phyloP scores from a whole-genome alignment of 345 rosid genomes.

The Eucalyptus shirleyi region DNA sequence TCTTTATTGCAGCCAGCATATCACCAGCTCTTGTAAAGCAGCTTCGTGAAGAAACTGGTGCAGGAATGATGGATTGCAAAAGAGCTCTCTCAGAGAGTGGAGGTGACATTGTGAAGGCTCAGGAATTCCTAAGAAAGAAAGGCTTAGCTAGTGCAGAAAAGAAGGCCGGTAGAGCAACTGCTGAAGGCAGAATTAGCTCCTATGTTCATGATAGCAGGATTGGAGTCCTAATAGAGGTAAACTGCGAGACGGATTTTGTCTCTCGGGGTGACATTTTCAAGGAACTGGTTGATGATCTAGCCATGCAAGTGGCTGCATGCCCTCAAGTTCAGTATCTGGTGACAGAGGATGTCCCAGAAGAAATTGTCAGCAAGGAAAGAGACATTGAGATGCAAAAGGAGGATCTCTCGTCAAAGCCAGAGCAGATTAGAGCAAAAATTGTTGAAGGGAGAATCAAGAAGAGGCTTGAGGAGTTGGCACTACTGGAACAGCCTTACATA shows the following conservation, averaged over 20 bases:
- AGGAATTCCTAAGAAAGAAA: slow-evolving; percentile 86
- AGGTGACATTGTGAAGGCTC: slow-evolving; percentile 83
- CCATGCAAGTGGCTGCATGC: slow-evolving; percentile 97
- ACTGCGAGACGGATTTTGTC: slow-evolving; percentile 95
- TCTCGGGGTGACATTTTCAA: slow-evolving; percentile 92
- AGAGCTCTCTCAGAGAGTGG: slow-evolving; percentile 72
- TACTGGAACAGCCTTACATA: slow-evolving; percentile 91
- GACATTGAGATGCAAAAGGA: slow-evolving; percentile 97
- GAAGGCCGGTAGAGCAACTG: slow-evolving; percentile 82
- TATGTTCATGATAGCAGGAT: slow-evolving; percentile 96
- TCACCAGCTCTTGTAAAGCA: slow-evolving; percentile 90
- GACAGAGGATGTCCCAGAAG: slow-evolving; percentile 79
- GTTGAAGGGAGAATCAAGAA: slow-evolving; percentile 88
- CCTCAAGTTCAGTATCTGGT: slow-evolving; percentile 83
- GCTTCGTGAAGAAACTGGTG: slow-evolving; percentile 95
- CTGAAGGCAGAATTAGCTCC: slow-evolving; percentile 92
- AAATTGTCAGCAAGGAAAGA: slow-evolving; percentile 65
- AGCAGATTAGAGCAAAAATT: slow-evolving; percentile 79
- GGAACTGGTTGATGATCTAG: slow-evolving; percentile 83
- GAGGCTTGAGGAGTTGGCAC: slow-evolving; percentile 79
- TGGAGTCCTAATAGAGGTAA: slow-evolving; percentile 87
- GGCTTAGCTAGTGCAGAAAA: slow-evolving; percentile 93
- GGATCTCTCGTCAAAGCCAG: slow-evolving; percentile 83
- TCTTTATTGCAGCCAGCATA: slow-evolving; percentile 22
- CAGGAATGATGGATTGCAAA: slow-evolving; percentile 99